A percentile compares a stretch with the other conserved stretches of the same genome.
Conservation (phyloP, 345 rosid species). For the Turnera subulata region DNA sequence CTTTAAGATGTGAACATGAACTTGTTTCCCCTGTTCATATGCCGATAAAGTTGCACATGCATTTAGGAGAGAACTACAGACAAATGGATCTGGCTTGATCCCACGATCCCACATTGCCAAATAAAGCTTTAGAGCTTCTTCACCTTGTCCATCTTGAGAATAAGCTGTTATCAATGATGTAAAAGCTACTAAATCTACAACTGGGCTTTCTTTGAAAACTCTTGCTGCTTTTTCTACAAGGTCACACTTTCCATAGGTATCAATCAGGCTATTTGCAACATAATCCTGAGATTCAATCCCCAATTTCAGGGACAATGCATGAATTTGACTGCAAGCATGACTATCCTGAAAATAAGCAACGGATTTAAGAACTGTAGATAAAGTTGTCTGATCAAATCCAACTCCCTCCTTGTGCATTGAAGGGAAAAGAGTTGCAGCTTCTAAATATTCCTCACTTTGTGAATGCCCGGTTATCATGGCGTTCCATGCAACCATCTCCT, state of each 20-base stretch:
- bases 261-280: slow-evolving; percentile 49
- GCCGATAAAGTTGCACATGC: slow-evolving; percentile 62
- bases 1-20: slow-evolving; percentile 52
- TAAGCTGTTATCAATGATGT: slow-evolving; percentile 53
- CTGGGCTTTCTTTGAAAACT: slow-evolving; percentile 35
- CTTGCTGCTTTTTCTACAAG: slow-evolving; percentile 35
- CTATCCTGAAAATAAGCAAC: slow-evolving; percentile 34
- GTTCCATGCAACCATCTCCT: slow-evolving; percentile 56
- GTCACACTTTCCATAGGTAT: slow-evolving; percentile 56
- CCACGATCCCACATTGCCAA: slow-evolving; percentile 36
- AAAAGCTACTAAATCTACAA: slow-evolving; percentile 41
- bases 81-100: slow-evolving; percentile 53
- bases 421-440: slow-evolving; percentile 44
- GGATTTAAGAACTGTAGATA: slow-evolving; percentile 56
- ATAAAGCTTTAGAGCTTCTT: slow-evolving; percentile 58
- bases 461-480: slow-evolving; percentile 51
- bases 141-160: slow-evolving; percentile 58
- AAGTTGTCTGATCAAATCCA: slow-evolving; percentile 53
- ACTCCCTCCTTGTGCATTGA: slow-evolving; percentile 30
- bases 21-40: slow-evolving; percentile 68
- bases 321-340: slow-evolving; percentile 39
- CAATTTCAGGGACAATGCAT: slow-evolving; percentile 39
- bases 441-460: slow-evolving; percentile 43
- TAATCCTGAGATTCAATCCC: slow-evolving; percentile 43
- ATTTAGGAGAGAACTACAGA: slow-evolving; percentile 58